Evolutionary conservation across 1,284 basidiomycete species (phyloP).

Genomic region (Malassezia nana): DNA sequence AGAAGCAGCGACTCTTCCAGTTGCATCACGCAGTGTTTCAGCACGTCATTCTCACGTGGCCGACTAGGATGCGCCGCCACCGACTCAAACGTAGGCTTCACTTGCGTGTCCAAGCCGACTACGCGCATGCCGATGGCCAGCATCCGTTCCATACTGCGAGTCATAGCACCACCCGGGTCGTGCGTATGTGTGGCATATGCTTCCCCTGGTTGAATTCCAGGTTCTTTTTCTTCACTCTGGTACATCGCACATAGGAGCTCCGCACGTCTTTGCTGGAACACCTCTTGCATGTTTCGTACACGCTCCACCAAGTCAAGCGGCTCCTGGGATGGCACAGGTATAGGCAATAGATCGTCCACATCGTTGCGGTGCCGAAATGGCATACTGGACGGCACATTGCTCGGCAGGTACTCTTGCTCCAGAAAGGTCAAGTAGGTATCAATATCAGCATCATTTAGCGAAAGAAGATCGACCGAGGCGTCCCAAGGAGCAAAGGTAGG

Average conservation of each 20-base stretch:
- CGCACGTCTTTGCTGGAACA: neutral
- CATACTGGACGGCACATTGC: slow-evolving; percentile 7
- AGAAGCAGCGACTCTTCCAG: slow-evolving; percentile 13
- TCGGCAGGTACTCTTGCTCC: slow-evolving; percentile 6
- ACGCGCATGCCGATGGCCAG: slow-evolving; percentile 5
- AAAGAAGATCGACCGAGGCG: slow-evolving; percentile 6
- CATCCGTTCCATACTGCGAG: slow-evolving; percentile 4
- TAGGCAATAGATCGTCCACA: slow-evolving; percentile 8
- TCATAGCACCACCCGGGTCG: slow-evolving; percentile 6
- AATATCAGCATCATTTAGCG: slow-evolving; percentile 2
- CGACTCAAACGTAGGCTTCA: neutral
- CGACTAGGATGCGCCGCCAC: neutral
- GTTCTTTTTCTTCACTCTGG: neutral
- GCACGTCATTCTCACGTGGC: slow-evolving; percentile 6
- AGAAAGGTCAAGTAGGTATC: slow-evolving; percentile 14
- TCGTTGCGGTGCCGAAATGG: neutral
- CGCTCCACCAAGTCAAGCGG: neutral
- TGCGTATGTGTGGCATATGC: slow-evolving; percentile 12
- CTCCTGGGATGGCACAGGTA: neutral
- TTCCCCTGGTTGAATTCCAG: slow-evolving; percentile 2
- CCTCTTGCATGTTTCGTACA: neutral
- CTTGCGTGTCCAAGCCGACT: slow-evolving; percentile 8
- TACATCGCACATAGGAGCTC: neutral
- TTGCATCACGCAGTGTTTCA: slow-evolving; percentile 10
- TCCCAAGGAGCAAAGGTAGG: slow-evolving; percentile 14